A percentile compares a stretch with the other conserved stretches of the same genome.
Conservation (phyloP, 768 basidiomycete species). For the Termitomyces eurrhizus region DNA sequence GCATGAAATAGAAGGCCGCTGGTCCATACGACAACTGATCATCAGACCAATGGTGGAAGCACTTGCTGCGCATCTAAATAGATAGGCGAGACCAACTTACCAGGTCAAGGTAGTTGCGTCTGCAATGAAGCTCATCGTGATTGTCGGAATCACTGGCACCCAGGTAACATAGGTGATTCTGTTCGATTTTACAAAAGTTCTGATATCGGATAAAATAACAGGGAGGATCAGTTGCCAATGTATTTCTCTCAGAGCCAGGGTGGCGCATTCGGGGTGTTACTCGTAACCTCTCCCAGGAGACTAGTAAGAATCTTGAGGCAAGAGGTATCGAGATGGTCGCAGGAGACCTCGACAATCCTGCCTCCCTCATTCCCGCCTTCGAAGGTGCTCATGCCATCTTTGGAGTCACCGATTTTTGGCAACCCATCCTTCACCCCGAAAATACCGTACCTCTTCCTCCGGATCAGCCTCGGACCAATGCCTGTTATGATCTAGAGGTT, state of each 20-base stretch:
- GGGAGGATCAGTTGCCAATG: constrained; percentile 8
- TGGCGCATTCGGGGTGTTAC: constrained; percentile 10
- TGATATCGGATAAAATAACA: background rate
- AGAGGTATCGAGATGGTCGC: constrained; percentile 7
- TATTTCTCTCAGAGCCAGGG: constrained; percentile 8
- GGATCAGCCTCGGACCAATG: background rate
- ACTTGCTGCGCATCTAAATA: background rate
- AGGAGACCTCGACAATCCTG: constrained; percentile 5
- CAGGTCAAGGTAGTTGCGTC: background rate
- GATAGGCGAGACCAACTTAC: background rate
- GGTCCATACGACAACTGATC: background rate
- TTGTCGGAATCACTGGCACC: constrained; percentile 8
- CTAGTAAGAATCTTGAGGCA: constrained; percentile 2
- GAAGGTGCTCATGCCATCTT: constrained; percentile 9
- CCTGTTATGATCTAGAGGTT: constrained; percentile 8
- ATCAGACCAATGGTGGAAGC: background rate
- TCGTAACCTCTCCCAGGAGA: background rate
- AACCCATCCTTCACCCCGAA: background rate
- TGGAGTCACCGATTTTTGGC: constrained; percentile 11
- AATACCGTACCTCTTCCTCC: background rate
- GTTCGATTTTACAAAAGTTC: background rate
- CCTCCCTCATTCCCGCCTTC: constrained; percentile 1
- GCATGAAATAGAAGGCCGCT: background rate
- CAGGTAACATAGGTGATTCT: background rate
- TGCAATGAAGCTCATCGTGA: constrained; percentile 9